These are phyloP conservation scores for Podospora tetraspora DNA, from an alignment of 495 filamentous ascomycete species.

Conservation along the genomic window DNA sequence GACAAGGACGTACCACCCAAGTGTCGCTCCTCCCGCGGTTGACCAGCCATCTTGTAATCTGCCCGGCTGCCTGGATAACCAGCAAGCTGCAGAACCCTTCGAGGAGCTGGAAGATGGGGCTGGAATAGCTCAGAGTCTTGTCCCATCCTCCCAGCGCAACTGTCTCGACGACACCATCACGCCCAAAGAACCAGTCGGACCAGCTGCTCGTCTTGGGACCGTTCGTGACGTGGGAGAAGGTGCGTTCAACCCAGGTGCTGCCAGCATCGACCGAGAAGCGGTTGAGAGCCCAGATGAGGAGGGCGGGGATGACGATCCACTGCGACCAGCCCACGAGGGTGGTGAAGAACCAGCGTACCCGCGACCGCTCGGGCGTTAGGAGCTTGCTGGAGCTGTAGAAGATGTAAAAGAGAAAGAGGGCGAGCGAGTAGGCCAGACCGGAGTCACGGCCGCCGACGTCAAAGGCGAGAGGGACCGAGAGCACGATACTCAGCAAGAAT, in stretches of 20 bases:
- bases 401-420: constrained; percentile 83
- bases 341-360: constrained; percentile 64
- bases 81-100: constrained; percentile 96
- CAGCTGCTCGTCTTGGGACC: constrained; percentile 55
- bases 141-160: constrained; percentile 84
- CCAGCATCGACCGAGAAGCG: constrained; percentile 85
- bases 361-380: constrained; percentile 71
- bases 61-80: constrained; percentile 90
- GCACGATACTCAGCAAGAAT: constrained; percentile 82
- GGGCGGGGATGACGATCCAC: constrained; percentile 72
- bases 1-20: constrained; percentile 76
- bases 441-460: constrained; percentile 94
- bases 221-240: constrained; percentile 53
- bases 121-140: constrained; percentile 81
- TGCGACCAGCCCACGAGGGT: constrained; percentile 65
- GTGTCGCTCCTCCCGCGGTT: constrained; percentile 87
- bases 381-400: constrained; percentile 76
- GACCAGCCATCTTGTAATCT: constrained; percentile 93
- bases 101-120: constrained; percentile 88
- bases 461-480: constrained; percentile 91
- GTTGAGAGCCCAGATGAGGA: constrained; percentile 91
- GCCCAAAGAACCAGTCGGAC: constrained; percentile 78
- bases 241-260: constrained; percentile 74
- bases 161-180: constrained; percentile 69
- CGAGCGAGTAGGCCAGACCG: constrained; percentile 85